Conservation (phyloP, 331 rosid species). For the Cydonia oblonga region DNA sequence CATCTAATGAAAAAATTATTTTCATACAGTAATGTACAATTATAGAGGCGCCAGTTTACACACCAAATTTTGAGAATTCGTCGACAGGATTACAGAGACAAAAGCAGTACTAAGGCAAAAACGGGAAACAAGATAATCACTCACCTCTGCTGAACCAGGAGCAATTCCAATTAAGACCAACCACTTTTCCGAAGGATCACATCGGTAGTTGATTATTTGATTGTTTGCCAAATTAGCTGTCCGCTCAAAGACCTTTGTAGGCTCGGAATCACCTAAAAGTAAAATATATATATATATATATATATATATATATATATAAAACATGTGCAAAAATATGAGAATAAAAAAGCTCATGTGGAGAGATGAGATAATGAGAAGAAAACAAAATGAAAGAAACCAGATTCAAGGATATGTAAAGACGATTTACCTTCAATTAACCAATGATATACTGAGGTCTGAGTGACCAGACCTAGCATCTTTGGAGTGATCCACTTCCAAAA, state of each 20-base stretch:
- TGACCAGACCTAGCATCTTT: constrained; percentile 21
- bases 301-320: not conserved
- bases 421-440: constrained; percentile 23
- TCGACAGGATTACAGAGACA: not conserved
- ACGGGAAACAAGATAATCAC: not conserved
- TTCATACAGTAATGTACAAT: not conserved
- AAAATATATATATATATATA: not conserved
- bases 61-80: not conserved
- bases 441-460: constrained; percentile 28
- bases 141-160: constrained; percentile 28
- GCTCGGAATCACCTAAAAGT: constrained; percentile 20
- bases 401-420: not conserved
- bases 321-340: not conserved
- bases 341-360: not conserved
- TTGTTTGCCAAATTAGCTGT: constrained; percentile 23
- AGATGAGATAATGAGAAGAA: not conserved
- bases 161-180: constrained; percentile 25
- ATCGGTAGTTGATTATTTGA: constrained; percentile 32
- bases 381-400: not conserved
- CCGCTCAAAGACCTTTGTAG: constrained; percentile 28
- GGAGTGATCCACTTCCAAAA: constrained; percentile 36
- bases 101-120: not conserved
- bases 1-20: not conserved
- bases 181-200: constrained; percentile 33
- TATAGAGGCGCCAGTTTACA: not conserved